Base-by-base conservation (phyloP, 106 monocot species). In the Alisma plantagoaquatica region DNA sequence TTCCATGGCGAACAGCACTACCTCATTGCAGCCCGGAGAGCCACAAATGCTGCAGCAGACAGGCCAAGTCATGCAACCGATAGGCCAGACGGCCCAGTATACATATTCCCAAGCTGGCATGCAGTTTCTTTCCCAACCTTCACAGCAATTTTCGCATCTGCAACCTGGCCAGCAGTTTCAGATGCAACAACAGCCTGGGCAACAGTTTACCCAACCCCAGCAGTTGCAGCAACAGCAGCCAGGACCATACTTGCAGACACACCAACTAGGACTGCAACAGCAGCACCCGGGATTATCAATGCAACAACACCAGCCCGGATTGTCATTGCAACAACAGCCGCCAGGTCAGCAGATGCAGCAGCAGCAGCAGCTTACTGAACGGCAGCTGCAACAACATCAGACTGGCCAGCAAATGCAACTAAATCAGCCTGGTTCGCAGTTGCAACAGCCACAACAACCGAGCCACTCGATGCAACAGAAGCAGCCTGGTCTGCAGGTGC, bases 131-230 rank as follows among this genome's bases (percentile, higher is more conserved):
- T 52, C 52, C 17, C 52, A 1, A 17, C 23, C 29, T 4, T n/a
- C 15, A 16, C 52, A 52, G 11, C 52, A 52, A 18, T 52, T 52
- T 15, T 27, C 52, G 23, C 55, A 56, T 3, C 33, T 23, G n/a
- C 33, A 33, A 21, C 29, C 4, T 10, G 17, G 5, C 4, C 33
- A 56, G 20, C 33, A 56, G 33, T 11, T 10, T 17, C 41, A 11
- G 15, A 29, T 27, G 43, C 20, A 10, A 11, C 44, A 59, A 3
- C 59, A 45, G 4, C 59, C 43, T 15, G 18, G 15, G 22, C 59
- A 59, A 45, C 43, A 27, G 27, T 45, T 29, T 11, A 42, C 59
- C 9, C 43, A 59, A 3, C 23, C 24, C n/a, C 59, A 59, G 25
- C 2, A 2, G 11, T n/a, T 4, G 0, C 22, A 20, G 6, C 49